Base-by-base conservation (phyloP, 306 rosid genomes). In the Inga leiocalycina region DNA sequence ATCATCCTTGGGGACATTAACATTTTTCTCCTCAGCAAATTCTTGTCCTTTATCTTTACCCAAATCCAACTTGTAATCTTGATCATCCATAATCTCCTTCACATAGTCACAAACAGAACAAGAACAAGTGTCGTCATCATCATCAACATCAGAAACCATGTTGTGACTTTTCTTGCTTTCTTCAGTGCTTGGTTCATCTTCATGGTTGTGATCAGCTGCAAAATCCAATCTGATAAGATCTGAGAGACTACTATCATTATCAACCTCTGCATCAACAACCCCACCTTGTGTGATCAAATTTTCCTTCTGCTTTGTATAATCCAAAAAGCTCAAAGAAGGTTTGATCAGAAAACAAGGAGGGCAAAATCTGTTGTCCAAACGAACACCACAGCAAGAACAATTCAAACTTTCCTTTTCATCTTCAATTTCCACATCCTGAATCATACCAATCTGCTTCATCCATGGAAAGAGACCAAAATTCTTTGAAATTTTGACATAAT, bases 381-480 rank as follows among this genome's bases (percentile, higher is more conserved):
- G 81, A 64, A 81, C 87, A 43, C 97, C 94, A 75, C 99, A 96
- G 87, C 99, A 96, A 78, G 97, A 93, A 86, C 98, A 92, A 56
- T 12, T 86, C 39, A 77, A 83, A 85, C 70, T 80, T 76, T 84
- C 92, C 17, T 89, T 91, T 20, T 75, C 86, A 19, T 90, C 86
- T 24, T 71, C 90, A 81, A 75, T 74, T 57, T 35, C 72, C 61
- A 73, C 79, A 41, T 66, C 88, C 4, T 87, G 76, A 84, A 86
- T 75, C 89, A 88, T 19, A 17, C 90, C 92, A 52, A 89, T 84
- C 72, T 89, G 92, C 74, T 94, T 94, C 92, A 90, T 85, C 95
- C 94, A 91, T 14, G 90, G 87, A 84, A 91, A 89, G 77, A 88
- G 87, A 64, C 89, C 93, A 49, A 88, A 88, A 84, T 81, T 89